Conservation (phyloP, 148 eudicot genomes). For the Amaranthus cruentus region DNA sequence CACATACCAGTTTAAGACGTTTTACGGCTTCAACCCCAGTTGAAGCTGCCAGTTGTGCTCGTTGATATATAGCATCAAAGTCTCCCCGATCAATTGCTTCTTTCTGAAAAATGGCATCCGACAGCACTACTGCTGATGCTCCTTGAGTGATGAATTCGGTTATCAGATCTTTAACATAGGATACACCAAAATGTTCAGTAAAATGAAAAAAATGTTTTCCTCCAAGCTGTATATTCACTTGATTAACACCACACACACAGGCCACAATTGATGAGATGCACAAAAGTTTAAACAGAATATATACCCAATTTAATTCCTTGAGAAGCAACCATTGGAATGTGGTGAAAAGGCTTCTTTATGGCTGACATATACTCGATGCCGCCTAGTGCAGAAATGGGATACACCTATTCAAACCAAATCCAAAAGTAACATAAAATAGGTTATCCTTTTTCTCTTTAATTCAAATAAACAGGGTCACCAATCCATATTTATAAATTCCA, state of each 20-base stretch:
- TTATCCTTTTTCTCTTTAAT: too few relatives aligned
- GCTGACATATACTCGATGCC: slow-evolving; percentile 69
- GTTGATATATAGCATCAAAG: slow-evolving; percentile 40
- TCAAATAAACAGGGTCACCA: not conserved
- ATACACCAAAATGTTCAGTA: not conserved
- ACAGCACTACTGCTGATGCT: slow-evolving; percentile 73
- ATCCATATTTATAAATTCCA: not conserved
- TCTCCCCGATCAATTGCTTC: slow-evolving; percentile 48
- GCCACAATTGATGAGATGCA: not conserved
- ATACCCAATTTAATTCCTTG: slow-evolving; percentile 79
- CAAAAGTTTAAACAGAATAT: not conserved
- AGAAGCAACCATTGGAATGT: slow-evolving; percentile 85
- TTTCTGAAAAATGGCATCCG: slow-evolving; percentile 78
- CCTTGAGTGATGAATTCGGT: slow-evolving; percentile 54
- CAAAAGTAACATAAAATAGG: too few relatives aligned
- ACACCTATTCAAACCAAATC: slow-evolving; percentile 40
- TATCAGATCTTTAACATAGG: slow-evolving; percentile 41
- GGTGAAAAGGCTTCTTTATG: slow-evolving; percentile 66
- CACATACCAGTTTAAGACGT: slow-evolving; percentile 23
- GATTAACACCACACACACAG: not conserved
- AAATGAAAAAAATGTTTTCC: not conserved
- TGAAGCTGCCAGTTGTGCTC: slow-evolving; percentile 49
- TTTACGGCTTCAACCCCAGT: slow-evolving; percentile 43
- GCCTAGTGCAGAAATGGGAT: slow-evolving; percentile 81
- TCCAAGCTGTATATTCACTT: not conserved